phyloP scores from a whole-genome alignment of 169 alveolate species.

The Condylostoma magnum region DNA sequence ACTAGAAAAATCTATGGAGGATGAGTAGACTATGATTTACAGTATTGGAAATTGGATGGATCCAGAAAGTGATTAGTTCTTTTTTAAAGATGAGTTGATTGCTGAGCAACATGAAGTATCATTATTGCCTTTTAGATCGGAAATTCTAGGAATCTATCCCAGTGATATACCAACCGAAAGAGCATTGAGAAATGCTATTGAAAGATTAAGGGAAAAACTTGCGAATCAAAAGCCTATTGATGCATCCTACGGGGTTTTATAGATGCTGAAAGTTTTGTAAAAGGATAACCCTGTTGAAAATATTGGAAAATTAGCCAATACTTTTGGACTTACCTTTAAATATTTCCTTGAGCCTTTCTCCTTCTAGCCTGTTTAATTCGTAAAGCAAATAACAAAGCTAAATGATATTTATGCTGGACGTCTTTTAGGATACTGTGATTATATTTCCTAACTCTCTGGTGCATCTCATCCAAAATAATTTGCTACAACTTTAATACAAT shows the following conservation, averaged over 20 bases:
- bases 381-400: not conserved
- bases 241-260: constrained; percentile 4
- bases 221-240: constrained; percentile 23
- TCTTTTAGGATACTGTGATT: constrained; percentile 30
- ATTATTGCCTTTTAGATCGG: constrained; percentile 43
- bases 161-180: constrained; percentile 31
- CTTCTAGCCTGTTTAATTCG: constrained; percentile 31
- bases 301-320: not conserved
- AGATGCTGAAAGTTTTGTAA: not conserved
- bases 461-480: constrained; percentile 13
- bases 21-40: constrained; percentile 50
- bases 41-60: constrained; percentile 53
- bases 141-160: constrained; percentile 1
- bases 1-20: not conserved
- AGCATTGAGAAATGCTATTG: constrained; percentile 35
- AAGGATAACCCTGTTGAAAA: not conserved
- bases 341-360: constrained; percentile 11
- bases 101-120: constrained; percentile 36
- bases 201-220: constrained; percentile 37
- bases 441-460: not conserved
- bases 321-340: not conserved
- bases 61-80: constrained; percentile 50
- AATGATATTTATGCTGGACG: constrained; percentile 30
- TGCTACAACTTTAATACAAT: constrained; percentile 45
- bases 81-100: constrained; percentile 62